A percentile compares a stretch with the other conserved stretches of the same genome.
Evolutionary conservation across 2,329 filamentous ascomycete species (phyloP).

Genomic region (Dactylonectria estremocensis): DNA sequence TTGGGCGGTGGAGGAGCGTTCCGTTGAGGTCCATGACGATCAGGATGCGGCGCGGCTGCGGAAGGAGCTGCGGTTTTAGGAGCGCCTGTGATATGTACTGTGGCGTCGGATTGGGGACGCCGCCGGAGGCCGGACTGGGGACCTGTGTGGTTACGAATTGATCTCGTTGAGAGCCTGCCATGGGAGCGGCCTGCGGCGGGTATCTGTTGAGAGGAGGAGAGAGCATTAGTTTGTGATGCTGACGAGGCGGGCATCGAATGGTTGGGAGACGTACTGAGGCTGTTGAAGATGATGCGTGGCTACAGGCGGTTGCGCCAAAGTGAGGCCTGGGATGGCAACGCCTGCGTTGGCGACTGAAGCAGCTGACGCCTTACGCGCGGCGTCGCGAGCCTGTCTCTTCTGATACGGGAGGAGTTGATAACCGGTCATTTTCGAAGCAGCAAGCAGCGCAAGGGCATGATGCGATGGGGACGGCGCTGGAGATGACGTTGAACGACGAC

Average conservation of each 20-base stretch:
- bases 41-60: constrained; percentile 75
- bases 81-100: constrained; percentile 73
- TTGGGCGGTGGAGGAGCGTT: constrained; percentile 83
- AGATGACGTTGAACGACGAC: no score
- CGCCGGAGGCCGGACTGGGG: constrained; percentile 64
- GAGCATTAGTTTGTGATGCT: background rate
- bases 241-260: background rate
- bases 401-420: constrained; percentile 8
- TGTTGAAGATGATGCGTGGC: background rate
- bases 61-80: constrained; percentile 57
- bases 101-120: constrained; percentile 72
- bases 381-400: background rate
- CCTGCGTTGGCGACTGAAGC: constrained; percentile 4
- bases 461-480: background rate
- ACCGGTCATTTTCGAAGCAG: constrained; percentile 1
- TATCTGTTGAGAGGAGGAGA: background rate
- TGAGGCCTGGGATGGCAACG: constrained; percentile 7
- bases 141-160: constrained; percentile 14
- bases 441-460: background rate
- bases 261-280: background rate
- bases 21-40: constrained; percentile 95
- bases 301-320: constrained; percentile 2
- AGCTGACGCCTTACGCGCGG: background rate
- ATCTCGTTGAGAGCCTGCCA: background rate
- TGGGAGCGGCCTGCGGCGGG: background rate